Evolutionary conservation across 768 basidiomycete species (phyloP).

Genomic region (Kwoniella newhampshirensis): DNA sequence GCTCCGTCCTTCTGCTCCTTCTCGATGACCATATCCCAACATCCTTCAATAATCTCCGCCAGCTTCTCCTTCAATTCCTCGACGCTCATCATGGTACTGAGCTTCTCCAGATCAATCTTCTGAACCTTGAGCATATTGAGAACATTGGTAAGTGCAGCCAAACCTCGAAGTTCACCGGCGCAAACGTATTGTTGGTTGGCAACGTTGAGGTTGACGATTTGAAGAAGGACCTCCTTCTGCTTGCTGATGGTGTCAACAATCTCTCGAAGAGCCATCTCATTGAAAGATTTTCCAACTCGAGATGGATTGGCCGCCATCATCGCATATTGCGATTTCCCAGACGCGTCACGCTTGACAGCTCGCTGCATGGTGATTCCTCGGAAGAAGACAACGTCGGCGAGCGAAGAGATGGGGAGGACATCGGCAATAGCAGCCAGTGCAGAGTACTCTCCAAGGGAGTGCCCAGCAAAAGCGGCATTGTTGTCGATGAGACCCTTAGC

Average conservation of each 20-base stretch:
- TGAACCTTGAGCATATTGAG: conserved; percentile 94
- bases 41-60: conserved; percentile 81
- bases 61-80: conserved; percentile 98
- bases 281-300: conserved; percentile 90
- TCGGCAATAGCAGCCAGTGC: conserved; percentile 97
- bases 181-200: conserved; percentile 99
- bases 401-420: conserved; percentile 87
- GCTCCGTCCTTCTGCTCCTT: conserved; percentile 79
- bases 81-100: conserved; percentile 80
- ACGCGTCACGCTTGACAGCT: conserved; percentile 90
- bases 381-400: conserved; percentile 98
- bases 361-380: conserved; percentile 99
- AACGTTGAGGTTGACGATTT: conserved; percentile 86
- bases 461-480: conserved; percentile 91
- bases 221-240: conserved; percentile 75
- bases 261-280: conserved; percentile 90
- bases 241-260: conserved; percentile 88
- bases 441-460: conserved; percentile 98
- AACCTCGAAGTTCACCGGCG: conserved; percentile 88
- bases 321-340: conserved; percentile 92
- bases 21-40: conserved; percentile 70
- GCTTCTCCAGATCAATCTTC: conserved; percentile 82
- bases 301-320: conserved; percentile 99
- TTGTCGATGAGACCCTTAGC: conserved; percentile 91
- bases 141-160: conserved; percentile 92